Evolutionary conservation across 2,329 filamentous ascomycete species (phyloP).

Genomic region (Xylariales sp.): DNA sequence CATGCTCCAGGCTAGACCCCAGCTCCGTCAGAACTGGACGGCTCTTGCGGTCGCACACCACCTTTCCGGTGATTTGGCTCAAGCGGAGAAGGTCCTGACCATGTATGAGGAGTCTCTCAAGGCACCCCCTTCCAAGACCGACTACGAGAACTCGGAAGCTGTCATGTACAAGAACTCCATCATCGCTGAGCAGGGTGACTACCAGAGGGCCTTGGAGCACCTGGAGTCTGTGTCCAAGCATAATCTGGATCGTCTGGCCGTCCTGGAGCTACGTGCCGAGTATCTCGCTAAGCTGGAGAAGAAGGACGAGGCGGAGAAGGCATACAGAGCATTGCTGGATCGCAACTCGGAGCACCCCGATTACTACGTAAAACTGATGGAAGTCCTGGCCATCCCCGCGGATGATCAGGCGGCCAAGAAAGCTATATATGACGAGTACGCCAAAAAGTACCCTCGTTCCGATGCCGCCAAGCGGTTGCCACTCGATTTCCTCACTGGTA

Average conservation of each 20-base stretch:
- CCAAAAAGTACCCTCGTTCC: constrained; percentile 72
- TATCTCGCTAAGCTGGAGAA: constrained; percentile 75
- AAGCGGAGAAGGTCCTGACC: constrained; percentile 86
- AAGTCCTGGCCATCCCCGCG: constrained; percentile 58
- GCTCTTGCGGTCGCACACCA: constrained; percentile 94
- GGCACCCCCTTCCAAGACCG: constrained; percentile 66
- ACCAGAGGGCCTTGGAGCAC: constrained; percentile 79
- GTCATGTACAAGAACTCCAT: constrained; percentile 92
- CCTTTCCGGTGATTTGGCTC: constrained; percentile 74
- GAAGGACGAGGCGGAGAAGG: constrained; percentile 75
- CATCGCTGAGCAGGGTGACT: constrained; percentile 85
- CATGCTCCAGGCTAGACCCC: constrained; percentile 82
- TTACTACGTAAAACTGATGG: constrained; percentile 78
- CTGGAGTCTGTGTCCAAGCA: constrained; percentile 72
- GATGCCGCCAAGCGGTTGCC: constrained; percentile 85
- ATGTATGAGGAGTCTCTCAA: constrained; percentile 95
- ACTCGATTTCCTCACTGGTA: constrained; percentile 79
- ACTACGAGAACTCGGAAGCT: constrained; percentile 92
- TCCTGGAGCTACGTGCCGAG: constrained; percentile 80
- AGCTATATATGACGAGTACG: constrained; percentile 77
- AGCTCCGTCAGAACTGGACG: constrained; percentile 90
- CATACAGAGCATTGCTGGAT: constrained; percentile 76
- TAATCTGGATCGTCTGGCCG: constrained; percentile 77
- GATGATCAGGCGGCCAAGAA: constrained; percentile 62
- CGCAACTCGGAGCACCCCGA: constrained; percentile 82